A percentile compares a stretch with the other conserved stretches of the same genome.
Evolutionary conservation across 2,329 filamentous ascomycete genomes (phyloP).

Genomic region (Lasiodiplodia hormozganensis): DNA sequence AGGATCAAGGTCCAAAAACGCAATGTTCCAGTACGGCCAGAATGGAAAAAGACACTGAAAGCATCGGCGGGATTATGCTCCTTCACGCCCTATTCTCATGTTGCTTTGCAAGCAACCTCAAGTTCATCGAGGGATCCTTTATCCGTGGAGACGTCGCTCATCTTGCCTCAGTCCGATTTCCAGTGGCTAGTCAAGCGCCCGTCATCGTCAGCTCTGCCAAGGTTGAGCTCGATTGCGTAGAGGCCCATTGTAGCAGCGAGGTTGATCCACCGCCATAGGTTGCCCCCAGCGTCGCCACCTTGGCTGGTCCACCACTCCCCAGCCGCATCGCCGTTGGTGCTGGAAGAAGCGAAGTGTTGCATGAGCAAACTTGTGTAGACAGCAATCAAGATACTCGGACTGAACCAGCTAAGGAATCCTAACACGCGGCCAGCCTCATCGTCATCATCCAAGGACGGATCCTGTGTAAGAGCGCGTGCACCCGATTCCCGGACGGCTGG

Average conservation of each 20-base stretch:
- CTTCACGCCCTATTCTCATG: not conserved
- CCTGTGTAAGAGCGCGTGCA: constrained; percentile 80
- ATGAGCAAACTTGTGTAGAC: constrained; percentile 95
- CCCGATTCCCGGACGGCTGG: constrained; percentile 89
- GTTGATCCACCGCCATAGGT: constrained; percentile 93
- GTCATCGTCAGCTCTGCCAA: constrained; percentile 83
- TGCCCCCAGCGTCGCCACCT: constrained; percentile 81
- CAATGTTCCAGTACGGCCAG: not conserved
- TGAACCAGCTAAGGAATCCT: constrained; percentile 90
- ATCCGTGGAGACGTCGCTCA: not conserved
- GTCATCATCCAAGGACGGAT: constrained; percentile 83
- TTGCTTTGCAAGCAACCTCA: not conserved
- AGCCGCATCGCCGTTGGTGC: constrained; percentile 58
- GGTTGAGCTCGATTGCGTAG: constrained; percentile 88
- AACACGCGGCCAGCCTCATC: constrained; percentile 82
- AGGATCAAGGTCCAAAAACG: not conserved
- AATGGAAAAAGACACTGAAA: not conserved
- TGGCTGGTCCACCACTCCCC: constrained; percentile 84
- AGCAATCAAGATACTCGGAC: constrained; percentile 89
- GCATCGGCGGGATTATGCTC: not conserved
- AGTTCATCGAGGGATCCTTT: not conserved
- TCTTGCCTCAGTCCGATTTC: constrained; percentile 79
- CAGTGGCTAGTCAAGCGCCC: constrained; percentile 78
- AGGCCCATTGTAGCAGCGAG: constrained; percentile 85
- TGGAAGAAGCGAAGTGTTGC: constrained; percentile 88